A percentile compares a stretch with the other conserved stretches of the same genome.
phyloP scores from a whole-genome alignment of 306 rosid genomes.

The Datisca glomerata region DNA sequence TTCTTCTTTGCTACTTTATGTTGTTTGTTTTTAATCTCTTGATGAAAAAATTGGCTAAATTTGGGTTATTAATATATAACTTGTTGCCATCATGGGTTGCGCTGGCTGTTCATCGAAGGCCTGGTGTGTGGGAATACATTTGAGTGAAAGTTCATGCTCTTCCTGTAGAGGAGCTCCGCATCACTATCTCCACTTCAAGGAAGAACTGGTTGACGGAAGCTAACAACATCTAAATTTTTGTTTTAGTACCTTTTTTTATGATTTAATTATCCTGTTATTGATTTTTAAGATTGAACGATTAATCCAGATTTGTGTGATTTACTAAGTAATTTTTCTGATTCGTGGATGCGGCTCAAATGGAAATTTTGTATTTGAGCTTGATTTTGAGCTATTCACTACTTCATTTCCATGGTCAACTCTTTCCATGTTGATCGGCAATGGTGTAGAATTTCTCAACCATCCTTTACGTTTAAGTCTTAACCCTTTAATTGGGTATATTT shows the following conservation, averaged over 20 bases:
- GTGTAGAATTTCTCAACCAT: slow-evolving; percentile 89
- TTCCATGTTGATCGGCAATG: slow-evolving; percentile 87
- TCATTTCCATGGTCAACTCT: too few relatives aligned
- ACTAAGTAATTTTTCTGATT: background rate
- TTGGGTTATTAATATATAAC: too few relatives aligned
- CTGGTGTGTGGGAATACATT: slow-evolving; percentile 97
- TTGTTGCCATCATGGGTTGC: slow-evolving; percentile 89
- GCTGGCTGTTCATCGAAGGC: slow-evolving; percentile 94
- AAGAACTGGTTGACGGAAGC: slow-evolving; percentile 95
- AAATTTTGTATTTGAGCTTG: slow-evolving; percentile 98
- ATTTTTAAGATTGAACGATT: too few relatives aligned
- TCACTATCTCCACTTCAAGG: slow-evolving; percentile 75
- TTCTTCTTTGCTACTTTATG: too few relatives aligned
- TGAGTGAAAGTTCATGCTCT: slow-evolving; percentile 94
- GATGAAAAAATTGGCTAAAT: too few relatives aligned
- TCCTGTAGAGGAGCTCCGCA: slow-evolving; percentile 61
- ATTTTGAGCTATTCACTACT: slow-evolving; percentile 79
- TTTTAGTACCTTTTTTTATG: background rate
- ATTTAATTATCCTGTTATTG: background rate
- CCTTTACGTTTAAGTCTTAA: too few relatives aligned
- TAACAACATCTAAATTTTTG: slow-evolving; percentile 6
- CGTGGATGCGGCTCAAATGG: too few relatives aligned
- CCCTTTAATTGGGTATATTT: too few relatives aligned
- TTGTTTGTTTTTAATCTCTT: too few relatives aligned
- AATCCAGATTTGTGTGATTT: too few relatives aligned